Conservation (phyloP, 768 basidiomycete species). For the Lyophyllum shimeji region DNA sequence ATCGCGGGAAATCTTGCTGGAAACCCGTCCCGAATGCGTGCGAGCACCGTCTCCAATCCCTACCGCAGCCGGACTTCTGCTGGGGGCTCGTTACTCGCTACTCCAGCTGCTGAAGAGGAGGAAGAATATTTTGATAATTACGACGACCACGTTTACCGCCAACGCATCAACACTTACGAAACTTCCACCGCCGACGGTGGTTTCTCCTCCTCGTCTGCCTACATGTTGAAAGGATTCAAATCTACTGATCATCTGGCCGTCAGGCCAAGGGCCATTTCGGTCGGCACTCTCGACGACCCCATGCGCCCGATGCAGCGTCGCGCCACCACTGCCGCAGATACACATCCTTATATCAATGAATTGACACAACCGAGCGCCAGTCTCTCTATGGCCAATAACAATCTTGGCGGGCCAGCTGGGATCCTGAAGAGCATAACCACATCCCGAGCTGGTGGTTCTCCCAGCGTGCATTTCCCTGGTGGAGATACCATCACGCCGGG, state of each 20-base stretch:
- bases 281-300: conserved; percentile 84
- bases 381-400: conserved; percentile 35
- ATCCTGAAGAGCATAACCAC: conserved; percentile 55
- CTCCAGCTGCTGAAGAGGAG: conserved; percentile 72
- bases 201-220: conserved; percentile 55
- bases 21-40: conserved; percentile 78
- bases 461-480: conserved; percentile 70
- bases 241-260: conserved; percentile 65
- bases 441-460: conserved; percentile 45
- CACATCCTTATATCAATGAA: conserved; percentile 61
- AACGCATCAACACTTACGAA: conserved; percentile 65
- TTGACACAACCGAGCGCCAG: conserved; percentile 43
- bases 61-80: conserved; percentile 69
- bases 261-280: conserved; percentile 83
- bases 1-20: conserved; percentile 76
- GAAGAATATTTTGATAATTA: conserved; percentile 71
- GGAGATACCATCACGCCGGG: conserved; percentile 46
- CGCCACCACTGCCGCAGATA: conserved; percentile 52
- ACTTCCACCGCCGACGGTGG: conserved; percentile 47
- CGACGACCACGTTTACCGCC: conserved; percentile 51
- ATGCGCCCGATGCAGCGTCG: conserved; percentile 69
- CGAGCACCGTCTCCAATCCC: conserved; percentile 93
- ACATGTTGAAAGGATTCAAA: conserved; percentile 74
- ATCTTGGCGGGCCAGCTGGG: conserved; percentile 40
- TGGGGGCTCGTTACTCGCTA: conserved; percentile 59